Evolutionary conservation across 345 rosid species (phyloP).

Genomic region (Populus euphratica): DNA sequence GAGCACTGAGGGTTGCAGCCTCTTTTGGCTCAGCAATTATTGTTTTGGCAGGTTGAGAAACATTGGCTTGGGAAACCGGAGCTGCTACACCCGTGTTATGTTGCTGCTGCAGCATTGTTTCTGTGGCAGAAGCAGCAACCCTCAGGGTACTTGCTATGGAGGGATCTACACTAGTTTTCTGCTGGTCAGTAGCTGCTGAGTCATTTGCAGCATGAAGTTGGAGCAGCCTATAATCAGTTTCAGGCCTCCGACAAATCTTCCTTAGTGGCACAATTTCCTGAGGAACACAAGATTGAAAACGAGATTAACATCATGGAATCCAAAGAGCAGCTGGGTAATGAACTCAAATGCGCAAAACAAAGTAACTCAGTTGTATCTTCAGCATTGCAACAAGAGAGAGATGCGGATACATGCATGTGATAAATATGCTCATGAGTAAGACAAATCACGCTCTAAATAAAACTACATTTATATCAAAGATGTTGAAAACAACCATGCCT

Average conservation of each 20-base stretch:
- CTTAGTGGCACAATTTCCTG: conserved; percentile 98
- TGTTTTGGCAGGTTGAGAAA: conserved; percentile 11
- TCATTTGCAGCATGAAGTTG: conserved; percentile 77
- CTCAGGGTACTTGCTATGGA: conserved; percentile 17
- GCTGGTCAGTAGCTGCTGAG: conserved; percentile 32
- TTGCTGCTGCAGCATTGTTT: conserved; percentile 39
- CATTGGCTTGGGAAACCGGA: conserved; percentile 10
- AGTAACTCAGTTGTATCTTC: background rate
- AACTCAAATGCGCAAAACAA: background rate
- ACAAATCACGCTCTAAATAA: background rate
- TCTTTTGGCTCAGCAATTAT: conserved; percentile 9
- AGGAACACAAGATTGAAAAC: background rate
- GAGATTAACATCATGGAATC: background rate
- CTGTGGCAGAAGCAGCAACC: conserved; percentile 20
- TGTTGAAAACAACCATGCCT: background rate
- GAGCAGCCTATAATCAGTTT: conserved; percentile 95
- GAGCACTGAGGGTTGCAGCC: conserved; percentile 8
- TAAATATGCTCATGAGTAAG: background rate
- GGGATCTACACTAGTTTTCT: conserved; percentile 27
- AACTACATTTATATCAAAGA: background rate
- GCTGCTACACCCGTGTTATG: conserved; percentile 4
- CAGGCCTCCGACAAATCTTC: conserved; percentile 94
- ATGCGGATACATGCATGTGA: background rate
- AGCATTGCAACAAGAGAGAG: background rate
- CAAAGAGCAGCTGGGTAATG: background rate